Conservation (phyloP, 1,284 basidiomycete genomes). For the Microbotryum scabiosae region DNA sequence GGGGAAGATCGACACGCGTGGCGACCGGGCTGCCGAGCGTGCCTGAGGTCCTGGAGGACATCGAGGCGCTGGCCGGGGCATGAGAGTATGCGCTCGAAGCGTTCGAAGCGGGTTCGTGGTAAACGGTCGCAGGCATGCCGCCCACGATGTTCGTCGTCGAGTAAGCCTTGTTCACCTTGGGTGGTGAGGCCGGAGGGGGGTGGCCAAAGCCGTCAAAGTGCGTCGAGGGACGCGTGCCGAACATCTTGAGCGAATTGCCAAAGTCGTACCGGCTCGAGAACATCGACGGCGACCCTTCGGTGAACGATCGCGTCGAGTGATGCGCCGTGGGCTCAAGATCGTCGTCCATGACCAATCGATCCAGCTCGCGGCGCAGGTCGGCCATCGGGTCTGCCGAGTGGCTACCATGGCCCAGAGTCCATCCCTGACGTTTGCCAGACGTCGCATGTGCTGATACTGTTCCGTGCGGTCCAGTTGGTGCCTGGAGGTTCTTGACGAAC, state of each 20-base stretch:
- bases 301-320: background rate
- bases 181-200: background rate
- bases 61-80: conserved; percentile 1
- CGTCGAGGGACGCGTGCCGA: background rate
- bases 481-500: conserved; percentile 37
- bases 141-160: conserved; percentile 5
- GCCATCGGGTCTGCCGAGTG: conserved; percentile 38
- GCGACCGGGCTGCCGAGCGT: background rate
- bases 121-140: conserved; percentile 22
- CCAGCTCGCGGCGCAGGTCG: conserved; percentile 46
- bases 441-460: conserved; percentile 24
- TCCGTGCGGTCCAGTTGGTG: conserved; percentile 31
- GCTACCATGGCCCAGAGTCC: conserved; percentile 41
- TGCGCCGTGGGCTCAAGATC: conserved; percentile 36
- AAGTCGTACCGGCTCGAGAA: conserved; percentile 47
- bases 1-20: conserved; percentile 9
- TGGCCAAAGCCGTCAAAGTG: too few relatives aligned
- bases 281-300: conserved; percentile 31
- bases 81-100: conserved; percentile 2
- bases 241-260: conserved; percentile 44
- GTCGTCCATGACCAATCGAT: conserved; percentile 44
- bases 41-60: background rate
- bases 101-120: conserved; percentile 3
- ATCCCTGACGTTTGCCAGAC: conserved; percentile 35
- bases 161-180: conserved; percentile 1